A percentile compares a stretch with the other conserved stretches of the same genome.
These are phyloP conservation scores for Curvularia sp. DNA, from an alignment of 2,329 filamentous ascomycete genomes.

Conservation along the genomic window DNA sequence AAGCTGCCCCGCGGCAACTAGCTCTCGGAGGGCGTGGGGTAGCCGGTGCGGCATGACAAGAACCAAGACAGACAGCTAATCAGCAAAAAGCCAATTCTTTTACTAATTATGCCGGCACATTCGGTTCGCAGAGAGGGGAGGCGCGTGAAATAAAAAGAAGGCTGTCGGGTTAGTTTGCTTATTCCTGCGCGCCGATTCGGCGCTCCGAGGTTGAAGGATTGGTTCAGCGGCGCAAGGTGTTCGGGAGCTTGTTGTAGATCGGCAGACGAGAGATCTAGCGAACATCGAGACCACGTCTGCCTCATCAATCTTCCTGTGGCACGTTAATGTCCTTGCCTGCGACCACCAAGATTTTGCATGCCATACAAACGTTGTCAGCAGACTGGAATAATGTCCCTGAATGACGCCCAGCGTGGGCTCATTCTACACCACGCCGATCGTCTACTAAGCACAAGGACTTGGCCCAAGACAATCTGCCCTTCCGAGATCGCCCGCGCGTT, in stretches of 20 bases:
- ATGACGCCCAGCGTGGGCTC: constrained; percentile 25
- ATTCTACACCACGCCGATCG: constrained; percentile 31
- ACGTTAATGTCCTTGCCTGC: constrained; percentile 1
- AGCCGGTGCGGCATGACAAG: constrained; percentile 28
- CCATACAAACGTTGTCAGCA: background rate
- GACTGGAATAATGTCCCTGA: constrained; percentile 27
- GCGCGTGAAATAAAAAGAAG: constrained; percentile 12
- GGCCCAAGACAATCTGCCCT: constrained; percentile 62
- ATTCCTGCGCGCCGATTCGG: constrained; percentile 35
- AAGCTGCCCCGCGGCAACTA: constrained; percentile 23
- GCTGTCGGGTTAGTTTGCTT: constrained; percentile 25
- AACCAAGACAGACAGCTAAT: constrained; percentile 10
- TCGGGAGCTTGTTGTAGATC: constrained; percentile 31
- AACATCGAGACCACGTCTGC: constrained; percentile 7
- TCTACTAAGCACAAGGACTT: constrained; percentile 44
- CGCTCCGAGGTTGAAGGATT: constrained; percentile 36
- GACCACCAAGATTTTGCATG: constrained; percentile 2
- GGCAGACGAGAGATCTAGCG: constrained; percentile 12
- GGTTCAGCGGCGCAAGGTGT: constrained; percentile 17
- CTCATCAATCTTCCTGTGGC: constrained; percentile 3
- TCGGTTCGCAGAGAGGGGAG: constrained; percentile 30
- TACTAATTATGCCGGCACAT: constrained; percentile 26
- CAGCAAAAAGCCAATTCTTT: constrained; percentile 21
- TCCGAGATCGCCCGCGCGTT: constrained; percentile 60
- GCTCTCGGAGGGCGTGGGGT: constrained; percentile 35